phyloP scores from a whole-genome alignment of 1,284 basidiomycete species.

The Ustilago bromivora region DNA sequence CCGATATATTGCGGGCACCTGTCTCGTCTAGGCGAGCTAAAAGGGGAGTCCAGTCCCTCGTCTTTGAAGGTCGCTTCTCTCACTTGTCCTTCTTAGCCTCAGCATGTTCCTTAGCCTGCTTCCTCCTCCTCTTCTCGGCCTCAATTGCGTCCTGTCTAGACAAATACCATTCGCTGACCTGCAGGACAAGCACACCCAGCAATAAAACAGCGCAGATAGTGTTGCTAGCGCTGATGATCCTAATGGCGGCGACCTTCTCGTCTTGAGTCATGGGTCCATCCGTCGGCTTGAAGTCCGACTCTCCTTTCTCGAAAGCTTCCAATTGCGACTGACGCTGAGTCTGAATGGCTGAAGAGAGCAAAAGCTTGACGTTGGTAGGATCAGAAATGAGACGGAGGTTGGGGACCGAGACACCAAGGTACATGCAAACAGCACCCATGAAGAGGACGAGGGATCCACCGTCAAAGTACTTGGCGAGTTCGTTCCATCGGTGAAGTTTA shows the following conservation, averaged over 20 bases:
- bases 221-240: conserved; percentile 65
- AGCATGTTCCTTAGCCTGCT: conserved; percentile 34
- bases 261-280: conserved; percentile 51
- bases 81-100: conserved; percentile 46
- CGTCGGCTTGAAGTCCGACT: conserved; percentile 28
- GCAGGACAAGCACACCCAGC: conserved; percentile 62
- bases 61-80: not conserved
- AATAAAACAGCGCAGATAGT: conserved; percentile 60
- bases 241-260: conserved; percentile 56
- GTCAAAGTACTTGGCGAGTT: conserved; percentile 69
- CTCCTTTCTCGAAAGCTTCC: conserved; percentile 43
- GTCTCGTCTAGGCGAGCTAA: not conserved
- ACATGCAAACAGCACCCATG: conserved; percentile 66
- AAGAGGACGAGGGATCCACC: conserved; percentile 62
- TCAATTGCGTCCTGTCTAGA: conserved; percentile 48
- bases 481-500: conserved; percentile 67
- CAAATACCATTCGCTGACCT: conserved; percentile 62
- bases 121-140: conserved; percentile 39
- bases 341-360: conserved; percentile 49
- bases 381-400: conserved; percentile 63
- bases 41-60: not conserved
- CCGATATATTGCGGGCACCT: too few species aligned
- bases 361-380: conserved; percentile 56
- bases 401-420: conserved; percentile 60
- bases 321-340: conserved; percentile 53